These are phyloP conservation scores for Arthrinium phaeospermum DNA, from an alignment of 2,329 filamentous ascomycete genomes.

Conservation along the genomic window DNA sequence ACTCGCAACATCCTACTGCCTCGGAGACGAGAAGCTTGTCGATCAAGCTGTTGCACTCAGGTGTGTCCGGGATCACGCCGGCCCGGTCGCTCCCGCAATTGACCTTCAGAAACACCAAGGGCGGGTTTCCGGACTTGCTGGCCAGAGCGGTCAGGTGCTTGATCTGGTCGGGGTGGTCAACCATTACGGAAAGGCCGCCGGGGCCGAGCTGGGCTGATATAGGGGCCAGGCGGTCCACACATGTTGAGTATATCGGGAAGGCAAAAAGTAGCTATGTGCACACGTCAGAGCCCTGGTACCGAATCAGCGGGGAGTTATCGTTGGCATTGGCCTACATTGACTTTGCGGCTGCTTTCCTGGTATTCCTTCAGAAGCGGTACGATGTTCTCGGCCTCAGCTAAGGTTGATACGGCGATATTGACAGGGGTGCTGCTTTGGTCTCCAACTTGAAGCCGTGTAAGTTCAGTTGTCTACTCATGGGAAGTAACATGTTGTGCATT, in stretches of 20 bases:
- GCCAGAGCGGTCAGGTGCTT: conserved; percentile 49
- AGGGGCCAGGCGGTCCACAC: conserved; percentile 62
- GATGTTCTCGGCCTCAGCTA: conserved; percentile 75
- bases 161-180: conserved; percentile 72
- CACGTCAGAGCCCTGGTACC: not conserved
- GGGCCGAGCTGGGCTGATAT: conserved; percentile 63
- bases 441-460: conserved; percentile 74
- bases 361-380: conserved; percentile 65
- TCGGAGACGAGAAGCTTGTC: conserved; percentile 49
- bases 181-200: conserved; percentile 65
- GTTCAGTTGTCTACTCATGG: conserved; percentile 63
- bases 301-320: not conserved
- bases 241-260: conserved; percentile 69
- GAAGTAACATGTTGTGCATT: conserved; percentile 21
- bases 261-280: conserved; percentile 68
- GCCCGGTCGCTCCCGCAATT: conserved; percentile 77
- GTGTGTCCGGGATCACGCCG: conserved; percentile 62
- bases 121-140: conserved; percentile 49
- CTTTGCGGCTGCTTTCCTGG: conserved; percentile 54
- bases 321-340: conserved; percentile 55
- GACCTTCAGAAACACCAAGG: conserved; percentile 73
- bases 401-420: conserved; percentile 74
- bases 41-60: conserved; percentile 53
- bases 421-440: conserved; percentile 50
- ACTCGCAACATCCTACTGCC: conserved; percentile 40